Base-by-base conservation (phyloP, 306 rosid genomes). In the Sechiopsis laciniata region DNA sequence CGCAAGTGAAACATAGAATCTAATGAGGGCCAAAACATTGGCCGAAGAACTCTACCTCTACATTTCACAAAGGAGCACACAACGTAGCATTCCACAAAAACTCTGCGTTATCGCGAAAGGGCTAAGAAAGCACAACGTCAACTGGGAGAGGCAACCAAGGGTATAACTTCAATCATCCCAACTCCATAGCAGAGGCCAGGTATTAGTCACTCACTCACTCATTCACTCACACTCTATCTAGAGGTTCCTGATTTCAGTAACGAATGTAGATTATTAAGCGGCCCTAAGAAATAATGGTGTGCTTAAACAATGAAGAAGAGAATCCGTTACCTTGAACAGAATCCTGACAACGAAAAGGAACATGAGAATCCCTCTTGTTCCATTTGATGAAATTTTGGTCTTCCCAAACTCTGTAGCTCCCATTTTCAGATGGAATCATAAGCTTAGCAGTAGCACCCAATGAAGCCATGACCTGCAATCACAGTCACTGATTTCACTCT, bases 351-450 rank as follows among this genome's bases (percentile, higher is more conserved):
- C 85, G 97, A 56, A 94, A 82, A 76, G 85, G 83, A 80, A 89
- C 97, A 69, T 90, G 98, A 2, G 96, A 22, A 54, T 94, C 97
- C 68, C 96, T 86, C 85, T 94, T 94, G 55, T 76, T 86, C 98
- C 98, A 94, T 76, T 89, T 87, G 88, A 94, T 82, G 88, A 94
- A 84, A 8, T 91, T 78, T 19, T 83, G 98, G 79, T 94, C 98
- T 79, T 94, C 96, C 98, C 98, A 94, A 15, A 82, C 88, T 45
- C 78, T 90, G 78, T 84, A 76, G 20, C 92, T 8, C 11, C 48
- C 87, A 74, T 74, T 88, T 9, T 84, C 87, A 0, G 84, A 58
- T 10, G 87, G 82, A 55, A 85, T 82, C 8, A 79, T 61, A 1
- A 84, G 85, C 32, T 85, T 83, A 37, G 89, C 88, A 78, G n/a